Conservation (phyloP, 768 basidiomycete genomes). For the Tubosaeta sp. region DNA sequence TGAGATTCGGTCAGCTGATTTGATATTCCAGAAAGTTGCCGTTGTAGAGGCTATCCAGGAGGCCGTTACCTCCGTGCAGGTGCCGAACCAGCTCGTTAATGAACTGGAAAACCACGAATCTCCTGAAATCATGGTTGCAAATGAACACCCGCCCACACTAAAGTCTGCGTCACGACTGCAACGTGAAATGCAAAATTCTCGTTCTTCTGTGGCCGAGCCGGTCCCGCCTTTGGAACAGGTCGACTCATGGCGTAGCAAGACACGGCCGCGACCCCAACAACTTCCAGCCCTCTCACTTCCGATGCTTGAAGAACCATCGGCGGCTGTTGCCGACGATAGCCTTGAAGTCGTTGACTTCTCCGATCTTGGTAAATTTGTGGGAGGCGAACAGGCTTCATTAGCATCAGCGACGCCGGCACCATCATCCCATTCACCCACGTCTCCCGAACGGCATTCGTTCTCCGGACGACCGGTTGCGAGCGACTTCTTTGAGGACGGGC, state of each 20-base stretch:
- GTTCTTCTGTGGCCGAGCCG: constrained; percentile 19
- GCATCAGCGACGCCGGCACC: constrained; percentile 10
- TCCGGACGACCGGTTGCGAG: constrained; percentile 53
- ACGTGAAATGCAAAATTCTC: constrained; percentile 8
- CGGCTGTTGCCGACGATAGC: constrained; percentile 48
- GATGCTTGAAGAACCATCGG: constrained; percentile 35
- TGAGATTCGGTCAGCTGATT: constrained; percentile 8
- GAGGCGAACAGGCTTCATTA: constrained; percentile 27
- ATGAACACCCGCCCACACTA: constrained; percentile 34
- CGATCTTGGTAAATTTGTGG: constrained; percentile 69
- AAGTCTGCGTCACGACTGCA: constrained; percentile 27
- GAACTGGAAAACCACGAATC: constrained; percentile 5
- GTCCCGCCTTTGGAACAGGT: constrained; percentile 34
- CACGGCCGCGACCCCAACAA: constrained; percentile 27
- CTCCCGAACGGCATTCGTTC: constrained; percentile 23
- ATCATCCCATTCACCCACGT: constrained; percentile 16
- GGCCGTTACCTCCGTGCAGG: constrained; percentile 33
- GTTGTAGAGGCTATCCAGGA: constrained; percentile 45
- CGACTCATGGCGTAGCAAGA: constrained; percentile 67
- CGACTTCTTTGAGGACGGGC: constrained; percentile 66
- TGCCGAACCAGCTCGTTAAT: background rate
- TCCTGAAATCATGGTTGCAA: constrained; percentile 8
- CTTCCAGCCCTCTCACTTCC: constrained; percentile 31
- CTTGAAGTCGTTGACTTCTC: constrained; percentile 80
- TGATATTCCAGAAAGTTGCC: constrained; percentile 30